These are phyloP conservation scores for Tulasnella sp. DNA, from an alignment of 768 basidiomycete species.

Conservation along the genomic window DNA sequence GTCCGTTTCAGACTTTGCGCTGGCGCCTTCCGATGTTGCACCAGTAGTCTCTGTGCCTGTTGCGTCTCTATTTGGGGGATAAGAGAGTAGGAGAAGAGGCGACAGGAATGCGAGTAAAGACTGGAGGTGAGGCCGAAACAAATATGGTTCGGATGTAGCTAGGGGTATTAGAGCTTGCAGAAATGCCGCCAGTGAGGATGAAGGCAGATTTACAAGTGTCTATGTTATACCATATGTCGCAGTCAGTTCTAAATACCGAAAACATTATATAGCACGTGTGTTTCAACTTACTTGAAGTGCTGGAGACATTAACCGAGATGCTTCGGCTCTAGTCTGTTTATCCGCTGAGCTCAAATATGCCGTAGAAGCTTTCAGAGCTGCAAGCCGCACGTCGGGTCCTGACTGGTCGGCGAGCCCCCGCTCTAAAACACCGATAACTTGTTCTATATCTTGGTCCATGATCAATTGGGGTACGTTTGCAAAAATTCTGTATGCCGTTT, in stretches of 20 bases:
- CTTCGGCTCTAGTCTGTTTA: conserved; percentile 44
- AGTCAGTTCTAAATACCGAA: neutral
- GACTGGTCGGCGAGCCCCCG: conserved; percentile 53
- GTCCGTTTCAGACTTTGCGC: conserved; percentile 25
- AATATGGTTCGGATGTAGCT: conserved; percentile 46
- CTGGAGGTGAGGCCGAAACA: conserved; percentile 63
- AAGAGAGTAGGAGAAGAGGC: conserved; percentile 40
- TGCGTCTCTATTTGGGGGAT: neutral
- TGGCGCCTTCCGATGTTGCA: conserved; percentile 26
- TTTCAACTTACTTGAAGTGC: conserved; percentile 43
- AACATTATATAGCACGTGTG: neutral
- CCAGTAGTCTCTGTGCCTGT: neutral
- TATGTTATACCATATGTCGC: neutral
- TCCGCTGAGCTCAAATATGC: conserved; percentile 57
- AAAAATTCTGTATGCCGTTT: conserved; percentile 59
- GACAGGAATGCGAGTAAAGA: conserved; percentile 59
- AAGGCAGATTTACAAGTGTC: conserved; percentile 49
- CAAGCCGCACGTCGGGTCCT: conserved; percentile 48
- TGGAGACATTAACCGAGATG: conserved; percentile 43
- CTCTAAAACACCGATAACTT: conserved; percentile 52
- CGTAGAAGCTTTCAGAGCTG: conserved; percentile 55
- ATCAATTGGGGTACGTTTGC: conserved; percentile 49
- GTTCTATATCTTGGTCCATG: conserved; percentile 60
- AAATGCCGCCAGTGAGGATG: conserved; percentile 46
- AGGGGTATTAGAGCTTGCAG: conserved; percentile 58